Conservation (phyloP, 495 filamentous ascomycete species). For the Tuber umbilicatum region DNA sequence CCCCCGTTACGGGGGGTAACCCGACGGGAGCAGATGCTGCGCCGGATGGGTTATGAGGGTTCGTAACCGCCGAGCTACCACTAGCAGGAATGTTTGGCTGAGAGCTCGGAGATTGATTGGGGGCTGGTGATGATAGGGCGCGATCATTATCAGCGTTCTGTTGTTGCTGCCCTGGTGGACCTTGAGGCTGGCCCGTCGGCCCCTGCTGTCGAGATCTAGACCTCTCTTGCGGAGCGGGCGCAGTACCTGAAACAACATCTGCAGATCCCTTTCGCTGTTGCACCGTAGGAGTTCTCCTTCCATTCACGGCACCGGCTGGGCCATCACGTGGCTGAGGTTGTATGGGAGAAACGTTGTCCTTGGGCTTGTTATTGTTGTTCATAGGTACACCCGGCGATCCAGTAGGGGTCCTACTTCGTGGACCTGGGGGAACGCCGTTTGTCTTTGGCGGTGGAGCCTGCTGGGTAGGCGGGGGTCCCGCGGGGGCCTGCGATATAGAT, state of each 20-base stretch:
- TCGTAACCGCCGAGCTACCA: constrained; percentile 8
- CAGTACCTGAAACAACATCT: constrained; percentile 9
- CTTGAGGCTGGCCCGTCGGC: constrained; percentile 13
- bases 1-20: not conserved
- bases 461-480: constrained; percentile 79
- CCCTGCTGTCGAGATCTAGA: constrained; percentile 35
- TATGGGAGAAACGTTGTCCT: constrained; percentile 39
- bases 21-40: constrained; percentile 18
- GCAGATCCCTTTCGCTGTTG: constrained; percentile 21
- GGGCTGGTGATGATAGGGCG: constrained; percentile 17
- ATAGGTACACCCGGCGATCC: constrained; percentile 14
- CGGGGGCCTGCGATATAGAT: constrained; percentile 61
- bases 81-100: constrained; percentile 20
- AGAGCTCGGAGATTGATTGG: constrained; percentile 7
- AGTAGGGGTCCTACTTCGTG: constrained; percentile 57
- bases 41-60: constrained; percentile 9
- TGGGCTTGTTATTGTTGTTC: constrained; percentile 8
- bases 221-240: constrained; percentile 16
- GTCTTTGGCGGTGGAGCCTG: constrained; percentile 71
- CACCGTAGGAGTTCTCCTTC: constrained; percentile 23
- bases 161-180: constrained; percentile 10
- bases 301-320: constrained; percentile 18
- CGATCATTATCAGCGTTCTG: constrained; percentile 17
- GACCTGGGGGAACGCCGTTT: constrained; percentile 49
- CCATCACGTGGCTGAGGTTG: constrained; percentile 15